Percentiles rank a stretch among this genome's conserved stretches.
Conservation (phyloP, 2,329 filamentous ascomycete genomes). For the Cytospora leucostoma region DNA sequence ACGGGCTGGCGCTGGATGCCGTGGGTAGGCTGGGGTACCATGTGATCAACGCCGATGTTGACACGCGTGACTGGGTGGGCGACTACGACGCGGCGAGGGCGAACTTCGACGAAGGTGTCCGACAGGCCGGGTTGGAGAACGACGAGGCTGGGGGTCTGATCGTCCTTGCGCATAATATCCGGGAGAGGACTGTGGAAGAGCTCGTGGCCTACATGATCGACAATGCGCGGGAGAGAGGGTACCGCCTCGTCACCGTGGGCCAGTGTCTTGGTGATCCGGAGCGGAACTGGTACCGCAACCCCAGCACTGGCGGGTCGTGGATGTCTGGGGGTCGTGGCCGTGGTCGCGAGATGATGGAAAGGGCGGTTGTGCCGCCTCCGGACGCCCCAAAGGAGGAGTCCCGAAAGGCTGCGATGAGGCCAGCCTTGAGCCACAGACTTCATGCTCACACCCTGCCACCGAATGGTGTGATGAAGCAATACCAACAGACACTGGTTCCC, state of each 20-base stretch:
- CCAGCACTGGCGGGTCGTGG: conserved; percentile 17
- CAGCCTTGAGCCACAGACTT: background rate
- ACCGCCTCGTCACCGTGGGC: conserved; percentile 53
- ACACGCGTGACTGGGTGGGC: conserved; percentile 26
- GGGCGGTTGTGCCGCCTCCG: background rate
- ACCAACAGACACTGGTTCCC: background rate
- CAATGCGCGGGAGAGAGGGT: conserved; percentile 45
- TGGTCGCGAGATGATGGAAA: background rate
- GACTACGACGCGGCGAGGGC: conserved; percentile 22
- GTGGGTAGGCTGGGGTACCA: conserved; percentile 40
- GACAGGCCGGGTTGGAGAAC: background rate
- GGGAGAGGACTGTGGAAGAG: conserved; percentile 48
- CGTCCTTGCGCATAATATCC: conserved; percentile 47
- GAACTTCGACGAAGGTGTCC: conserved; percentile 15
- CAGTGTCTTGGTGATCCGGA: conserved; percentile 55
- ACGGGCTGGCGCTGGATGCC: conserved; percentile 7
- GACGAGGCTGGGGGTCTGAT: conserved; percentile 8
- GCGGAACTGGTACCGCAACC: conserved; percentile 54
- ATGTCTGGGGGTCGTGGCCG: background rate
- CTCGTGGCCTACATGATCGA: conserved; percentile 48
- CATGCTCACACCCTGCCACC: background rate
- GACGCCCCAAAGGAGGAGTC: background rate
- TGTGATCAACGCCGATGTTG: conserved; percentile 37
- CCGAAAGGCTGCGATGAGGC: background rate
- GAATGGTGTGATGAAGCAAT: background rate